Percentiles rank a stretch among this genome's conserved stretches.
Conservation (phyloP, 2,329 filamentous ascomycete genomes). For the Huntiella abstrusa region DNA sequence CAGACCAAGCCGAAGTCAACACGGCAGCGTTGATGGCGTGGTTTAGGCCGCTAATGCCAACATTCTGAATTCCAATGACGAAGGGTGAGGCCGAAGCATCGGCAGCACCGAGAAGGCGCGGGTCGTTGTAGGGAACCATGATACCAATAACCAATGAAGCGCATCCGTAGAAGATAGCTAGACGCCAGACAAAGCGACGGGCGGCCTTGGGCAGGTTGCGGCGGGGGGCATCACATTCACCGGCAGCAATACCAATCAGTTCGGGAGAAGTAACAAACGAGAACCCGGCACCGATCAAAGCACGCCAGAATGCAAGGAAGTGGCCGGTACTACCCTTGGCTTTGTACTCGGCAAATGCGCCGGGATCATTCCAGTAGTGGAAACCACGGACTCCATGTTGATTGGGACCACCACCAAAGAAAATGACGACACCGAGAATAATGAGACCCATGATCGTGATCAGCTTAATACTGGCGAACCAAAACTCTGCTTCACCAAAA, state of each 20-base stretch:
- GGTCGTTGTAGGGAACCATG: slow-evolving; percentile 46
- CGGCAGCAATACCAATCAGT: slow-evolving; percentile 42
- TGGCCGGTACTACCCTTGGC: slow-evolving; percentile 26
- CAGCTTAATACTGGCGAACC: slow-evolving; percentile 41
- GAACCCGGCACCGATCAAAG: slow-evolving; percentile 38
- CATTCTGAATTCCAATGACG: slow-evolving; percentile 46
- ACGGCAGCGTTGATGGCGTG: slow-evolving; percentile 51
- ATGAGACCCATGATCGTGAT: slow-evolving; percentile 39
- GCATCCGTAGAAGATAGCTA: slow-evolving; percentile 45
- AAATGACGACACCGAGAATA: slow-evolving; percentile 35
- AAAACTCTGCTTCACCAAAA: slow-evolving; percentile 44
- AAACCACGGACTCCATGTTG: slow-evolving; percentile 28
- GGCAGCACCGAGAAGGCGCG: slow-evolving; percentile 37
- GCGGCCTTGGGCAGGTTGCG: slow-evolving; percentile 49
- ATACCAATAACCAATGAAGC: slow-evolving; percentile 41
- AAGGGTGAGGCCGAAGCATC: slow-evolving; percentile 43
- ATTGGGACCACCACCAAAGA: slow-evolving; percentile 35
- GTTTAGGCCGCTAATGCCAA: slow-evolving; percentile 43
- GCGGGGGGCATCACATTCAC: slow-evolving; percentile 44
- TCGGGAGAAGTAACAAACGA: slow-evolving; percentile 45
- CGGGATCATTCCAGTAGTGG: slow-evolving; percentile 21
- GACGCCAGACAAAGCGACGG: slow-evolving; percentile 40
- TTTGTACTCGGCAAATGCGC: slow-evolving; percentile 30
- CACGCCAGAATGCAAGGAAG: slow-evolving; percentile 41
- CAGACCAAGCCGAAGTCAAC: slow-evolving; percentile 45